phyloP scores from a whole-genome alignment of 208 protist species.

The Crithidia bombi region DNA sequence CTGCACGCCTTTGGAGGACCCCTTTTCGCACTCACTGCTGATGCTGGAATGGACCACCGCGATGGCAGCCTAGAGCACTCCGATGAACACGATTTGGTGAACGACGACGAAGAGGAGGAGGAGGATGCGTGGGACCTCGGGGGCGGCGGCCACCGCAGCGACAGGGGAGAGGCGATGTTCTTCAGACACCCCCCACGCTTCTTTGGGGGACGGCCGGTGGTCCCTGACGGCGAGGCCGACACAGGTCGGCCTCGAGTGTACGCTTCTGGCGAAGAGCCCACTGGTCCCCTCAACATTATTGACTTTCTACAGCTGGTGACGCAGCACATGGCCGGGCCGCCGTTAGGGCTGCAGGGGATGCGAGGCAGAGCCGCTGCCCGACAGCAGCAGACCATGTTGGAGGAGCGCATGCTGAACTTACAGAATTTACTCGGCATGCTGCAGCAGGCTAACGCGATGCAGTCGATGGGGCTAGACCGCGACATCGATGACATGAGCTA shows the following conservation, averaged over 20 bases:
- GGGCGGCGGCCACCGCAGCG: not conserved
- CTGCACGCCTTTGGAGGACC: slow-evolving; percentile 5
- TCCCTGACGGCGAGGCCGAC: not conserved
- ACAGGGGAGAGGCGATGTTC: not conserved
- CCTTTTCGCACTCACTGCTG: slow-evolving; percentile 3
- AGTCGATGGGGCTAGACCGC: slow-evolving; percentile 57
- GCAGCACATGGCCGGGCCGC: not conserved
- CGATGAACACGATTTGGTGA: slow-evolving; percentile 7
- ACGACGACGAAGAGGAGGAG: slow-evolving; percentile 19
- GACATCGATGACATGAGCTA: slow-evolving; percentile 90
- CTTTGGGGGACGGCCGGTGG: not conserved
- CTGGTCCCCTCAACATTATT: not conserved
- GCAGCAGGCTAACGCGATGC: slow-evolving; percentile 51
- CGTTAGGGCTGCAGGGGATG: not conserved
- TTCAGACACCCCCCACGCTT: not conserved
- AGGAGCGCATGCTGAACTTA: slow-evolving; percentile 23
- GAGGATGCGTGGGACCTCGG: slow-evolving; percentile 13
- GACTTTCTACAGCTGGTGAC: slow-evolving; percentile 19
- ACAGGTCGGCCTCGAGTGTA: not conserved
- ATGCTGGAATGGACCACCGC: not conserved
- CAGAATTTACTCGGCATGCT: slow-evolving; percentile 39
- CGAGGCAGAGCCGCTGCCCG: not conserved
- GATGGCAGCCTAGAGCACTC: not conserved
- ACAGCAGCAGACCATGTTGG: slow-evolving; percentile 8
- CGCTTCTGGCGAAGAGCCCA: not conserved